Evolutionary conservation across 371 early-diverging fungal genomes (phyloP), one percentile per base, ranked within the genome.

Genomic region (Apophysomyces trapeziformis): DNA sequence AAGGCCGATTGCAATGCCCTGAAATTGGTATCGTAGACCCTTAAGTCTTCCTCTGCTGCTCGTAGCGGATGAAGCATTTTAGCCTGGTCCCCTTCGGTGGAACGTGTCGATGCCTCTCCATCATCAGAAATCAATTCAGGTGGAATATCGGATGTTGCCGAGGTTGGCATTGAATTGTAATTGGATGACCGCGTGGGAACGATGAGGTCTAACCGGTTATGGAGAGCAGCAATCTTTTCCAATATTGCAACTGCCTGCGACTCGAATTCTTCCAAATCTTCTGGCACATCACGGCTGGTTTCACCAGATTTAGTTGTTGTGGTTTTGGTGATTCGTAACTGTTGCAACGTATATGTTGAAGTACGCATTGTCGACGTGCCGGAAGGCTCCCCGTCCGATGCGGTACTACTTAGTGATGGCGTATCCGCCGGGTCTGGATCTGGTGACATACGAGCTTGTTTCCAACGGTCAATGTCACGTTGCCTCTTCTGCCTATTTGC

Each of bases 11-110:
- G 77, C 9, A 73, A 67, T n/a, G 69, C 64, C 65, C 71, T 65
- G 36, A 77, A 77, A 43, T 73, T 77, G 7, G 60, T 56, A 50
- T 77, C 77, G 56, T 77, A 82, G 9, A 68, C 59, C 3, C 67
- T 18, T 41, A 77, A 61, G 47, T 82, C 79, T 54, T 82, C 79
- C 32, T 75, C 70, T 12, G 74, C 78, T 13, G 78, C 76, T 57
- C 76, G 75, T 6, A 81, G 60, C 7, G 82, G 82, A 64, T 82
- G 82, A 7, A 82, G 44, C 12, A 71, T 44, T 2, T 68, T 64
- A 1, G 72, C 38, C 5, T 63, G 64, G 0, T 60, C 61, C 7
- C 9, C 14, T 5, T 66, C 67, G 18, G 38, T 62, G 58, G 45
- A 58, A 14, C 47, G 60, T 36, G 16, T 60, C 38, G 56, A 60